Conservation (phyloP, 805 yeast genomes). For the Teunomyces pallodes region DNA sequence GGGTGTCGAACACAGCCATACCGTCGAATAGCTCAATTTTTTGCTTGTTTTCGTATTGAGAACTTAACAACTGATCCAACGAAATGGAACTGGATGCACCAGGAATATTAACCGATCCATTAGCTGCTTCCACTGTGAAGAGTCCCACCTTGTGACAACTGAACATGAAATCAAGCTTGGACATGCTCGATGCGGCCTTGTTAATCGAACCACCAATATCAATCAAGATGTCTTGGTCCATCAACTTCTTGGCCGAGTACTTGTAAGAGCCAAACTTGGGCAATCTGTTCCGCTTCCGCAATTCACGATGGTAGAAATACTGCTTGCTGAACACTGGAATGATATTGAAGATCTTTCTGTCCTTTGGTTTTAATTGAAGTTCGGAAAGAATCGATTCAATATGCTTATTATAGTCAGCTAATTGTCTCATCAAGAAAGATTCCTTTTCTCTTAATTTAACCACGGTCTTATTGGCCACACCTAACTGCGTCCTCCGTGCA, state of each 20-base stretch:
- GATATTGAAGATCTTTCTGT: conserved; percentile 46
- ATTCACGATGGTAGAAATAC: conserved; percentile 69
- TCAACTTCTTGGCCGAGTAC: conserved; percentile 70
- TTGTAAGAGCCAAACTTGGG: conserved; percentile 77
- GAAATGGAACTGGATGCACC: conserved; percentile 58
- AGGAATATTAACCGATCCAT: conserved; percentile 65
- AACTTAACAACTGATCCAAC: conserved; percentile 66
- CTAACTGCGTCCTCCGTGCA: conserved; percentile 40
- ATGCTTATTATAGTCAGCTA: conserved; percentile 46
- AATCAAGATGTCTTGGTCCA: conserved; percentile 66
- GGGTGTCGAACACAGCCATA: conserved; percentile 66
- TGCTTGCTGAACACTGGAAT: conserved; percentile 65
- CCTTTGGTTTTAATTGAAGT: conserved; percentile 45
- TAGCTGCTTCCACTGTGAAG: conserved; percentile 72
- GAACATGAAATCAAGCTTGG: conserved; percentile 71
- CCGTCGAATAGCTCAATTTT: conserved; percentile 61
- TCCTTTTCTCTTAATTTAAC: conserved; percentile 45
- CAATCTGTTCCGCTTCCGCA: conserved; percentile 61
- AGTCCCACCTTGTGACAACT: conserved; percentile 71
- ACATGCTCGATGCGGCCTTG: conserved; percentile 43
- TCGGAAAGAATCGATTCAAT: conserved; percentile 43
- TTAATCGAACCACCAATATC: conserved; percentile 55
- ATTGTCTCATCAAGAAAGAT: conserved; percentile 42
- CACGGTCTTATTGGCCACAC: conserved; percentile 40
- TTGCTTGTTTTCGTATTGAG: conserved; percentile 67